Conservation (phyloP, 305 asterid genomes). For the Fraxinus sp. region DNA sequence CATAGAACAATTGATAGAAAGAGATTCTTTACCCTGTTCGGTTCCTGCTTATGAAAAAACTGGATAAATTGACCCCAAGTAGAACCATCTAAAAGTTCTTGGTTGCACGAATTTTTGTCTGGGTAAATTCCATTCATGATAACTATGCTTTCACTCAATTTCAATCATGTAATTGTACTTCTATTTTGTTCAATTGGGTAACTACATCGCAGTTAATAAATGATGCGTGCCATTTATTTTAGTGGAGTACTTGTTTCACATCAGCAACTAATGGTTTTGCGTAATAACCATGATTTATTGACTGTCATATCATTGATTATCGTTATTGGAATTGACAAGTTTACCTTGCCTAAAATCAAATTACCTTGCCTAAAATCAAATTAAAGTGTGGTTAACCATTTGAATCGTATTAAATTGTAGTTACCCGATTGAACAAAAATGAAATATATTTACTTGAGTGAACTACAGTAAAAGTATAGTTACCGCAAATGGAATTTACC, state of each 20-base stretch:
- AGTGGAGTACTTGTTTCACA: neutral
- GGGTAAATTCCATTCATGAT: neutral
- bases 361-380: neutral
- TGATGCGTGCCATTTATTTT: neutral
- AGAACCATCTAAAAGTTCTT: neutral
- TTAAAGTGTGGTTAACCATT: neutral
- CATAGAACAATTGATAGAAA: constrained; percentile 18
- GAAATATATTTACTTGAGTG: neutral
- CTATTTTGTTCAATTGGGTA: neutral
- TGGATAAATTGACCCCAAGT: neutral
- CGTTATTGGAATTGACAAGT: neutral
- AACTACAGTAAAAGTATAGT: neutral
- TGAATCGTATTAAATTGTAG: neutral
- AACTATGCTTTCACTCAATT: neutral
- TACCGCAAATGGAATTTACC: neutral
- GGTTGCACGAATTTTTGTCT: neutral
- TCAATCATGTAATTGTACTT: neutral
- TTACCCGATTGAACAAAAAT: neutral
- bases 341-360: neutral
- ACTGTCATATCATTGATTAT: neutral
- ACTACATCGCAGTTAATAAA: neutral
- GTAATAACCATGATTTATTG: neutral
- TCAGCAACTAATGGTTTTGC: neutral
- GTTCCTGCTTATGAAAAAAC: neutral
- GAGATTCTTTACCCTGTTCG: neutral